Percentiles rank a stretch among this genome's conserved stretches.
phyloP scores from a whole-genome alignment of 140 eudicot species.

The Stevia rebaudiana region DNA sequence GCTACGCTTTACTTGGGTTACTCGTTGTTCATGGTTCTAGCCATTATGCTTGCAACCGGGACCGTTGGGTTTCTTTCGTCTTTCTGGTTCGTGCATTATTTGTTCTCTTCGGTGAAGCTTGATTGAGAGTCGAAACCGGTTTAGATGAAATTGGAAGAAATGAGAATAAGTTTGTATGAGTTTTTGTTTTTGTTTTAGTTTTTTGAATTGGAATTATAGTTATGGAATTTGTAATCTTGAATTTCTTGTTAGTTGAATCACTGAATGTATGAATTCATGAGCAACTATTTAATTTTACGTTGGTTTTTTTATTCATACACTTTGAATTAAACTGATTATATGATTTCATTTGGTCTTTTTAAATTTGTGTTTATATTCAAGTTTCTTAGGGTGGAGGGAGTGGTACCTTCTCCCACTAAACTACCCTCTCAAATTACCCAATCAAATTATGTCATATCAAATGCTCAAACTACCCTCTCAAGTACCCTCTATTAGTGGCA shows the following conservation, averaged over 20 bases:
- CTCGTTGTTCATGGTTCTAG: conserved; percentile 93
- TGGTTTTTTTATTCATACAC: too few relatives aligned
- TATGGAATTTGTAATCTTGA: conserved; percentile 17
- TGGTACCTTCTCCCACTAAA: too few relatives aligned
- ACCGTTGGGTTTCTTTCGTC: conserved; percentile 90
- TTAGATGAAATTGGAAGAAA: conserved; percentile 13
- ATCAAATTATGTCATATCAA: too few relatives aligned
- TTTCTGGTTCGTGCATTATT: conserved; percentile 90
- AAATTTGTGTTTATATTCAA: too few relatives aligned
- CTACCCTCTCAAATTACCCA: too few relatives aligned
- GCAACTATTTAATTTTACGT: too few relatives aligned
- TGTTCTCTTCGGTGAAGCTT: conserved; percentile 88
- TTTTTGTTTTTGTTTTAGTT: conserved; percentile 27
- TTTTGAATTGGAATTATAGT: neutral
- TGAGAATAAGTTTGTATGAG: conserved; percentile 26
- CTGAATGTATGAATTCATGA: neutral
- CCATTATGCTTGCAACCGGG: conserved; percentile 87
- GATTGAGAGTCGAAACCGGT: conserved; percentile 31
- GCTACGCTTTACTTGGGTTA: conserved; percentile 93
- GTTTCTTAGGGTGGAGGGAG: too few relatives aligned
- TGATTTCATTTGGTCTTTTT: too few relatives aligned
- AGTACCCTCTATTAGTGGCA: too few relatives aligned
- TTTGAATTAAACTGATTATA: too few relatives aligned
- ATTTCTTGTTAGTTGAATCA: conserved; percentile 22
- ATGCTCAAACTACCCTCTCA: too few relatives aligned